phyloP scores from a whole-genome alignment of 2,329 filamentous ascomycete species.

The Aspergillus sp. region DNA sequence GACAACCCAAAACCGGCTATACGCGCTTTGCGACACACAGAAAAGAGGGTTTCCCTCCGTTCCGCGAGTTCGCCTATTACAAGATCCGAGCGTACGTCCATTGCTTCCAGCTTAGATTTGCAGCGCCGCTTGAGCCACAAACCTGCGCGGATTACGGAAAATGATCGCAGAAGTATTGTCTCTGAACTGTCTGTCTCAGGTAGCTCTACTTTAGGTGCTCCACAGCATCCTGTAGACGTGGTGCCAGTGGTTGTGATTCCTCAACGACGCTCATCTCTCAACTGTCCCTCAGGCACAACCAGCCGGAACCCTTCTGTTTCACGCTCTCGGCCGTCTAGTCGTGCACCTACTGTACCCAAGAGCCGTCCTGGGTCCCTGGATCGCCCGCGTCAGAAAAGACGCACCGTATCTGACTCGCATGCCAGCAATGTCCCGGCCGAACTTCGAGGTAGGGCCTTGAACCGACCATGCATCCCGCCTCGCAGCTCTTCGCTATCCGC shows the following conservation, averaged over 20 bases:
- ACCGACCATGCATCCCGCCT: conserved; percentile 37
- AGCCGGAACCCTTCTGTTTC: conserved; percentile 39
- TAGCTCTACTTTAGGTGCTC: conserved; percentile 30
- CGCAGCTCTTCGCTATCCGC: conserved; percentile 49
- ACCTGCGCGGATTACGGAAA: conserved; percentile 49
- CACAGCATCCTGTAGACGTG: conserved; percentile 36
- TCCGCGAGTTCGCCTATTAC: conserved; percentile 47
- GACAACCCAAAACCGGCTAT: conserved; percentile 48
- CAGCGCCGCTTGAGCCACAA: conserved; percentile 54
- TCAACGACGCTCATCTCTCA: conserved; percentile 46
- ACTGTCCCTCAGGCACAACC: conserved; percentile 33
- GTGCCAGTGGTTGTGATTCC: conserved; percentile 51
- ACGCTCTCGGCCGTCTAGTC: conserved; percentile 40
- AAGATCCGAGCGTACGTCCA: conserved; percentile 47
- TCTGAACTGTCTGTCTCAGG: conserved; percentile 43
- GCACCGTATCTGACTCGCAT: conserved; percentile 43
- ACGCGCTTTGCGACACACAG: conserved; percentile 53
- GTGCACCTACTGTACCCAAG: conserved; percentile 38
- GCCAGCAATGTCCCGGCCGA: conserved; percentile 26
- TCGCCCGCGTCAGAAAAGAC: conserved; percentile 32
- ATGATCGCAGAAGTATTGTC: conserved; percentile 44
- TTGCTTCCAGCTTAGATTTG: conserved; percentile 43
- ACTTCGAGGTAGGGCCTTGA: conserved; percentile 28
- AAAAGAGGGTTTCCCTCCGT: conserved; percentile 53
- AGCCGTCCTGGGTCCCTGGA: conserved; percentile 33